Conservation (phyloP, 177 flowering plant species). For the Vitis hybrid region DNA sequence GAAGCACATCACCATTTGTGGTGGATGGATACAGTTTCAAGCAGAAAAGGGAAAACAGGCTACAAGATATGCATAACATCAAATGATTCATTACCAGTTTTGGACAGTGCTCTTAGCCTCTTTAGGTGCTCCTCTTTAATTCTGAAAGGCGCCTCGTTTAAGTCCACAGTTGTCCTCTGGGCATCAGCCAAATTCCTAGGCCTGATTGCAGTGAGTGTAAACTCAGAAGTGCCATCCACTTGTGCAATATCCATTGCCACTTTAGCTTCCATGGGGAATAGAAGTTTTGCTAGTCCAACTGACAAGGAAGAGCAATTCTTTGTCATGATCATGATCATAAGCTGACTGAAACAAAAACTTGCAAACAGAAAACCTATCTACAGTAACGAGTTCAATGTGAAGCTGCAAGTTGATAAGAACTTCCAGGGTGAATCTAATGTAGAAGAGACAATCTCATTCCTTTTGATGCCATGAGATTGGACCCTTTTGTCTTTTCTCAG, state of each 20-base stretch:
- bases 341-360: neutral
- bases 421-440: too few species aligned
- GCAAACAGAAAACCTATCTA: too few species aligned
- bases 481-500: too few species aligned
- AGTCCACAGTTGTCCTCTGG: conserved; percentile 52
- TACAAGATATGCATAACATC: too few species aligned
- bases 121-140: conserved; percentile 70
- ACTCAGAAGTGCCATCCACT: conserved; percentile 70
- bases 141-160: conserved; percentile 83
- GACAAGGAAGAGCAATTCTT: conserved; percentile 12
- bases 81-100: conserved; percentile 53
- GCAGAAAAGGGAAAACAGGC: too few species aligned
- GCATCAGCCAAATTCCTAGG: conserved; percentile 30
- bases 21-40: too few species aligned
- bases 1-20: too few species aligned
- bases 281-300: conserved; percentile 80
- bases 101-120: conserved; percentile 71
- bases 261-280: conserved; percentile 87
- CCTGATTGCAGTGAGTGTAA: conserved; percentile 30
- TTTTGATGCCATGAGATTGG: too few species aligned
- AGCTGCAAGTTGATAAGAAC: too few species aligned
- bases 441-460: too few species aligned
- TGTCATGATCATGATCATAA: neutral
- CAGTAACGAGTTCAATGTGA: neutral
- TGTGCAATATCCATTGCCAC: conserved; percentile 90